Evolutionary conservation across 202 grass and related monocot genomes (phyloP).

Genomic region (Carex arenaria): DNA sequence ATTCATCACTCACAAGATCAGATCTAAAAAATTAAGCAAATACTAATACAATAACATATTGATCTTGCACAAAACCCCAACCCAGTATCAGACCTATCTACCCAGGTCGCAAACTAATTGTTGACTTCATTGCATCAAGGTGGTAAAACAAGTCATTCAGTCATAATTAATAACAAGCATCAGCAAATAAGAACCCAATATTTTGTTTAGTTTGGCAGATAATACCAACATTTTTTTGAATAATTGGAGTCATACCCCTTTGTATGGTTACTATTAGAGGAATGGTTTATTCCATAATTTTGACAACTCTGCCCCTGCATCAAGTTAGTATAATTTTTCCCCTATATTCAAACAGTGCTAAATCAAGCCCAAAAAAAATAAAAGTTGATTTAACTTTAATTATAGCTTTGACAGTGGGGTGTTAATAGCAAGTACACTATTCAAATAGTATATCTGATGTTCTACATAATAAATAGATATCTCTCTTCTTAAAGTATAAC

Average conservation of each 20-base stretch:
- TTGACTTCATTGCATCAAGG: conserved; percentile 53
- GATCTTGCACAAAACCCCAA: too few relatives aligned
- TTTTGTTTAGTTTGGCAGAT: not conserved
- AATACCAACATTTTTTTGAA: not conserved
- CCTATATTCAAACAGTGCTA: not conserved
- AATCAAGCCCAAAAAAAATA: not conserved
- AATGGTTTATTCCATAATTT: not conserved
- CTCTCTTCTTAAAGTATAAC: conserved; percentile 1
- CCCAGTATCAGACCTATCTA: not conserved
- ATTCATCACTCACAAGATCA: too few relatives aligned
- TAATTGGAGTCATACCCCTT: too few relatives aligned
- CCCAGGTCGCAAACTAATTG: conserved; percentile 46
- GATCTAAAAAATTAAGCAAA: too few relatives aligned
- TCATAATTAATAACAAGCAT: conserved; percentile 24
- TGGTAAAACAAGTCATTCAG: conserved; percentile 86
- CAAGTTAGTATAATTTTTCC: not conserved
- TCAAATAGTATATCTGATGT: not conserved
- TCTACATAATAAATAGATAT: not conserved
- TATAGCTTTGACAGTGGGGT: not conserved
- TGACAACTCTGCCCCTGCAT: not conserved
- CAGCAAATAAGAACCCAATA: not conserved
- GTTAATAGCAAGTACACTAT: not conserved
- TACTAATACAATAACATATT: too few relatives aligned
- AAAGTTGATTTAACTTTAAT: not conserved
- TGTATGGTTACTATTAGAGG: not conserved